These are phyloP conservation scores for Austropuccinia psidii DNA, from an alignment of 1,284 basidiomycete species.

Conservation along the genomic window DNA sequence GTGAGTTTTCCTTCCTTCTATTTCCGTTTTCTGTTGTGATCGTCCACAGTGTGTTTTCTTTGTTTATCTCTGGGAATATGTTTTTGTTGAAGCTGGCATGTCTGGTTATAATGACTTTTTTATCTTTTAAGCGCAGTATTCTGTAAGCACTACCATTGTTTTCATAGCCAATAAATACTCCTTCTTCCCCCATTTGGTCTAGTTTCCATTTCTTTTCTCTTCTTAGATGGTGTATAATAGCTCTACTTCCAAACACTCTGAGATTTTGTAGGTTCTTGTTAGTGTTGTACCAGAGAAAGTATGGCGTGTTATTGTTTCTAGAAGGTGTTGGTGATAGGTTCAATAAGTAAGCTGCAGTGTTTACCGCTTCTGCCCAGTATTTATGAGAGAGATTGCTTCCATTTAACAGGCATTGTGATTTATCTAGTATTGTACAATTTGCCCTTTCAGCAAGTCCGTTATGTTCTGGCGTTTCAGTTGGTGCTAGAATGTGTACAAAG, in stretches of 20 bases:
- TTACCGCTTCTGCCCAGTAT: slow-evolving; percentile 48
- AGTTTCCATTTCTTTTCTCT: too few relatives aligned
- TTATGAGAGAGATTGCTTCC: slow-evolving; percentile 42
- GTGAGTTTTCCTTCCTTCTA: too few relatives aligned
- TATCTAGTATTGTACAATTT: slow-evolving; percentile 44
- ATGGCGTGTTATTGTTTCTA: neutral
- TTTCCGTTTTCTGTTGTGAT: too few relatives aligned
- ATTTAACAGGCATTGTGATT: slow-evolving; percentile 43
- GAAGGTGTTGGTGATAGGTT: slow-evolving; percentile 43
- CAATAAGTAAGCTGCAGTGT: slow-evolving; percentile 46
- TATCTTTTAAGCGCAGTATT: too few relatives aligned
- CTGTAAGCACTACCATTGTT: too few relatives aligned
- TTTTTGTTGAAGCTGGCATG: too few relatives aligned
- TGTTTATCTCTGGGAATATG: too few relatives aligned
- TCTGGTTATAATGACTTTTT: too few relatives aligned
- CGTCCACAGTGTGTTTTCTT: too few relatives aligned
- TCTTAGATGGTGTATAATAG: neutral
- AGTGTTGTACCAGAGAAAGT: neutral
- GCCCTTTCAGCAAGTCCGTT: slow-evolving; percentile 47
- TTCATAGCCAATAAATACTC: too few relatives aligned
- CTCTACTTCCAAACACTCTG: neutral
- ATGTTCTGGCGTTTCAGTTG: slow-evolving; percentile 48
- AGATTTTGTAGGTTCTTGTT: neutral
- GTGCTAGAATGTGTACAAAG: slow-evolving; percentile 45
- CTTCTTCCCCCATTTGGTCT: too few relatives aligned